Base-by-base conservation (phyloP, 192 early-diverging fungal genomes). In the Gorgonomyces haynaldii region DNA sequence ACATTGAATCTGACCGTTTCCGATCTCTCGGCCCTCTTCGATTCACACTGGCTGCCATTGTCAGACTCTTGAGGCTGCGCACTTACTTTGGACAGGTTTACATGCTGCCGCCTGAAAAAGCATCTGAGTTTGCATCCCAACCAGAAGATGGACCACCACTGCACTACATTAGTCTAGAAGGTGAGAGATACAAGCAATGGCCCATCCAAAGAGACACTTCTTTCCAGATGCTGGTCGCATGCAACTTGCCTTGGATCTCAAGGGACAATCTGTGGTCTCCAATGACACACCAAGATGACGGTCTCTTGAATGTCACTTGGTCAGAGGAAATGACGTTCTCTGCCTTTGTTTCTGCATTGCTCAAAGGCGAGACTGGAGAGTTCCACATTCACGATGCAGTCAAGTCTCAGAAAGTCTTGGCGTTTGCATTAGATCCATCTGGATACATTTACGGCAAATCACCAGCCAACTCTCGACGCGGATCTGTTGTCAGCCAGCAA, bases 231-330 rank as follows among this genome's bases (percentile, higher is more conserved):
- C 60, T 81, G 3, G 61, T 36, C 22, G 46, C 76, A 15, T 69
- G 66, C 36, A 83, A 79, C 53, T 61, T 76, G 26, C 61, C 81
- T 1, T 83, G 74, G 74, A 64, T 83, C 15, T 57, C 70, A 16
- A 55, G 56, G 26, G 57, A 62, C 30, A 74, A 73, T 48, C 37
- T 74, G 37, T 71, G 70, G 1, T 64, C 72, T 16, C 65, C 67
- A 13, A 39, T 29, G 20, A 60, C 69, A 13, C 63, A 67, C n/a
- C 59, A 79, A 6, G 62, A 60, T 12, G 66, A 76, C 50, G 76
- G 81, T 0, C 52, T 48, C 3, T 51, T 80, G 13, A 56, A 74
- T 44, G 46, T 76, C 30, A 58, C 75, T 34, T 80, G 60, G 32
- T 64, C 67, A 5, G 56, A 73, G 21, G 24, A 45, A 3, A 67